Conservation (phyloP, 768 basidiomycete species). For the Pleurotus tuoliensis region DNA sequence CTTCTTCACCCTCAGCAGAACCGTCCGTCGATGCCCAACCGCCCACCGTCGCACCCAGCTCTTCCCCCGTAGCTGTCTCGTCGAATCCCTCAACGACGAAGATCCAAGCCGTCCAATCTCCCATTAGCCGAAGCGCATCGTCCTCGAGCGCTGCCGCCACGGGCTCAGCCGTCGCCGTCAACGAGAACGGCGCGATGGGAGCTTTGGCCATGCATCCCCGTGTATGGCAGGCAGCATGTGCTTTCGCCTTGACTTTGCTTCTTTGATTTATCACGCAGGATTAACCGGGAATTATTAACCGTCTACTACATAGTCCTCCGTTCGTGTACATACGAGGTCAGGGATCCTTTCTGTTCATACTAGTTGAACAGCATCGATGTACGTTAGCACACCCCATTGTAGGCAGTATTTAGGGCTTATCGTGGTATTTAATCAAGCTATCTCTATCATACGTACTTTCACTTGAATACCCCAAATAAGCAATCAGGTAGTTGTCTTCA, state of each 20-base stretch:
- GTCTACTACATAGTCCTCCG: background rate
- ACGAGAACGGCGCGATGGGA: slow-evolving; percentile 13
- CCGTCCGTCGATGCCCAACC: no score
- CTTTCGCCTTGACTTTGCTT: background rate
- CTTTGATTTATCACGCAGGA: background rate
- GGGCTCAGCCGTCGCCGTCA: background rate
- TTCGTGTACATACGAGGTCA: no score
- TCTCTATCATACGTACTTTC: no score
- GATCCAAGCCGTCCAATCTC: background rate
- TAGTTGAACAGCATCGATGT: no score
- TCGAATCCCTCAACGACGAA: background rate
- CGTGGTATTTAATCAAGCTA: no score
- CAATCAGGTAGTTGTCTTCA: no score
- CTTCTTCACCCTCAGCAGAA: no score
- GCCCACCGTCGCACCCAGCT: no score
- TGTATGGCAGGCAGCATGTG: slow-evolving; percentile 16
- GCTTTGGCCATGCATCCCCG: slow-evolving; percentile 12
- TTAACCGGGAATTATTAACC: background rate
- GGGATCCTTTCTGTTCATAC: no score
- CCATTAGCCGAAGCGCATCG: background rate
- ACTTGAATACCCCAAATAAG: no score
- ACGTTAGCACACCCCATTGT: no score
- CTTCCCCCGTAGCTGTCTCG: slow-evolving; percentile 6
- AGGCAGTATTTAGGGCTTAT: no score
- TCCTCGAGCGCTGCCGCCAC: slow-evolving; percentile 4